These are phyloP conservation scores for Endoconidiophora laricicola DNA, from an alignment of 2,329 filamentous ascomycete genomes.

Conservation along the genomic window DNA sequence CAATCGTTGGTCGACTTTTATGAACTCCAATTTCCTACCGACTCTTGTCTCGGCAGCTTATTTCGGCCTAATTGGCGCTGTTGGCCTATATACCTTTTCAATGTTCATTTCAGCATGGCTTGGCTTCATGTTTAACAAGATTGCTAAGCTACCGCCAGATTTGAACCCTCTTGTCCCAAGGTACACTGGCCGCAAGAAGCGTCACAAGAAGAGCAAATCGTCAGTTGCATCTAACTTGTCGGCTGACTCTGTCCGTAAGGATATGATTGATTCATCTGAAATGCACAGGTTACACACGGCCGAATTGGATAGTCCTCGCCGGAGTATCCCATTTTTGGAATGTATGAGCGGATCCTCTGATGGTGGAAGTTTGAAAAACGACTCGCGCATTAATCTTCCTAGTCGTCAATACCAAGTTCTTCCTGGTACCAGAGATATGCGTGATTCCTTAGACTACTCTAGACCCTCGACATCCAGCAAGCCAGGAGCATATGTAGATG, in stretches of 20 bases:
- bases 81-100: constrained; percentile 53
- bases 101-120: constrained; percentile 59
- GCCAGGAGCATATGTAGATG: constrained; percentile 32
- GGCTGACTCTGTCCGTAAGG: constrained; percentile 4
- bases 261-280: constrained; percentile 8
- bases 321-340: constrained; percentile 61
- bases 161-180: constrained; percentile 89
- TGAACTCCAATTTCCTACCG: constrained; percentile 37
- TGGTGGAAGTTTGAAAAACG: constrained; percentile 24
- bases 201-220: constrained; percentile 59
- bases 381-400: constrained; percentile 38
- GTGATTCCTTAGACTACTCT: constrained; percentile 4
- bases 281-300: constrained; percentile 4
- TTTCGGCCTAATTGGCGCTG: constrained; percentile 46
- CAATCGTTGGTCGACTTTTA: constrained; percentile 48
- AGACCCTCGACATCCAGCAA: constrained; percentile 16
- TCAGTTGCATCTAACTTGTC: constrained; percentile 29
- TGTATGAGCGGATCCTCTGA: constrained; percentile 47
- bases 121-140: constrained; percentile 63
- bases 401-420: constrained; percentile 37
- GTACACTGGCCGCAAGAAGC: constrained; percentile 49
- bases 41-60: constrained; percentile 51
- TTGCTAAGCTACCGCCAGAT: constrained; percentile 68
- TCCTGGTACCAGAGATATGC: constrained; percentile 18
- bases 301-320: constrained; percentile 20